Conservation (phyloP, 2,329 filamentous ascomycete genomes). For the Penicillium sp. region DNA sequence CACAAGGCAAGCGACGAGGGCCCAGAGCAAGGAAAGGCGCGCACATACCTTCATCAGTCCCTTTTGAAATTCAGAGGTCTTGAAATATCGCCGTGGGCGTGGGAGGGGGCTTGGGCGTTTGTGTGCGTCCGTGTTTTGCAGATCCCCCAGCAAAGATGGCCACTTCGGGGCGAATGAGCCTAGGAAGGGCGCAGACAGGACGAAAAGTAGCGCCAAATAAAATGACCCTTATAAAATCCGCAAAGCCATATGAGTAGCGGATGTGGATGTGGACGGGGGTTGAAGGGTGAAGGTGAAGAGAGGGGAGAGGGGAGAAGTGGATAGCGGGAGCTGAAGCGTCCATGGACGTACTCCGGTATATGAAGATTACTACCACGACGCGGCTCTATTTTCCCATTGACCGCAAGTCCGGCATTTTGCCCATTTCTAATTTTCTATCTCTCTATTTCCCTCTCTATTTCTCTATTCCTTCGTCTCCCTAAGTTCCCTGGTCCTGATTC, state of each 20-base stretch:
- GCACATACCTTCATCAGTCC: slow-evolving; percentile 29
- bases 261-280: neutral
- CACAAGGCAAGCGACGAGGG: neutral
- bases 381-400: slow-evolving; percentile 2
- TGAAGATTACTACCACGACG: slow-evolving; percentile 1
- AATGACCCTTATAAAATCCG: neutral
- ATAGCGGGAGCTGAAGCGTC: slow-evolving; percentile 17
- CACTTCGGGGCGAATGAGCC: slow-evolving; percentile 8
- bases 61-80: slow-evolving; percentile 19
- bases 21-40: slow-evolving; percentile 4
- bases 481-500: neutral
- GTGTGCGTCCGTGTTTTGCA: slow-evolving; percentile 20
- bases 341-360: neutral
- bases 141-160: slow-evolving; percentile 12
- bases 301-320: slow-evolving; percentile 15
- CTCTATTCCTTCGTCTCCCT: neutral
- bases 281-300: slow-evolving; percentile 10
- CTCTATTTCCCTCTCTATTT: neutral
- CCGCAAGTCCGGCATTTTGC: neutral
- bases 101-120: slow-evolving; percentile 14
- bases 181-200: neutral
- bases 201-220: slow-evolving; percentile 1
- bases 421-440: neutral
- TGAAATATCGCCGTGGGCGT: slow-evolving; percentile 6
- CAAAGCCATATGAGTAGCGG: neutral